Conservation (phyloP, 129 eudicot genomes). For the Helianthus tuberosus region DNA sequence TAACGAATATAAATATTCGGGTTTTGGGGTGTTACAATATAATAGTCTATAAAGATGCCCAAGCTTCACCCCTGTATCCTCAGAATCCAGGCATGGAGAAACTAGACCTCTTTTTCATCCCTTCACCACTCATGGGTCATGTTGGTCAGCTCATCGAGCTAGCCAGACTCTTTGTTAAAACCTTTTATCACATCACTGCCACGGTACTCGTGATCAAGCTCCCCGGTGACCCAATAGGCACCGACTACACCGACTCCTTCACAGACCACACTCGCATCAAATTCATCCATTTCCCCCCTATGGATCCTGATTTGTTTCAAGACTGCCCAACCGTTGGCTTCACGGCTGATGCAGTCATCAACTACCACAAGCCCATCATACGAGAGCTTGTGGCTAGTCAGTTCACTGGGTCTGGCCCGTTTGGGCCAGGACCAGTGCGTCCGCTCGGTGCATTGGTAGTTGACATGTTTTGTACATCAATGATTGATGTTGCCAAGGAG, state of each 20-base stretch:
- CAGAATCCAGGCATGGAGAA: slow-evolving; percentile 12
- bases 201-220: slow-evolving; percentile 49
- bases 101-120: slow-evolving; percentile 20
- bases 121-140: slow-evolving; percentile 31
- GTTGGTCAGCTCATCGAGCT: slow-evolving; percentile 29
- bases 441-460: slow-evolving; percentile 41
- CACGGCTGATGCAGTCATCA: slow-evolving; percentile 29
- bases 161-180: slow-evolving; percentile 25
- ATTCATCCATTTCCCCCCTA: slow-evolving; percentile 43
- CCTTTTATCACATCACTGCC: slow-evolving; percentile 32
- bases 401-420: slow-evolving; percentile 2
- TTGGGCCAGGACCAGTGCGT: background rate
- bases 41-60: background rate
- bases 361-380: slow-evolving; percentile 41
- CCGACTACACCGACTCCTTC: slow-evolving; percentile 36
- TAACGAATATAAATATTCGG: no score
- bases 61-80: background rate
- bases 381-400: slow-evolving; percentile 18
- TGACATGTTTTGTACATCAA: slow-evolving; percentile 63
- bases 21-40: no score
- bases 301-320: slow-evolving; percentile 29
- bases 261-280: slow-evolving; percentile 14
- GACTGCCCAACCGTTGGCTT: slow-evolving; percentile 29
- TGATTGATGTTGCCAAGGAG: slow-evolving; percentile 56
- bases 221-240: slow-evolving; percentile 36